Evolutionary conservation across 2,329 filamentous ascomycete genomes (phyloP).

Genomic region (Lasiodiplodia theobromae): DNA sequence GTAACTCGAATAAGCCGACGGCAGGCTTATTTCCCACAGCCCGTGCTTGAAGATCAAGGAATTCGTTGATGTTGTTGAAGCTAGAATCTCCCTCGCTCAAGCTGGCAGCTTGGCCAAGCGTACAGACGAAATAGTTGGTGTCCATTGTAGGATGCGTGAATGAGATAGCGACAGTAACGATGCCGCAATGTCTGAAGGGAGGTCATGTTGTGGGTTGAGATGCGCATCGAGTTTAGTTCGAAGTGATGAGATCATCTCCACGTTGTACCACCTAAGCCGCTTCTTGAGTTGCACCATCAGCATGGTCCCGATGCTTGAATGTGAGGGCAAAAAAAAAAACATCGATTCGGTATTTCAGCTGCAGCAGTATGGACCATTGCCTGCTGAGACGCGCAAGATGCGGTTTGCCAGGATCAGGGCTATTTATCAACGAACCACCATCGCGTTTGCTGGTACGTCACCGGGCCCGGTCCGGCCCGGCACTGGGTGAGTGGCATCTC

Average conservation of each 20-base stretch:
- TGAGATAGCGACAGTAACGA: neutral
- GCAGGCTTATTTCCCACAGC: constrained; percentile 52
- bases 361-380: neutral
- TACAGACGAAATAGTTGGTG: constrained; percentile 67
- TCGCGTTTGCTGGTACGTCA: neutral
- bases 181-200: neutral
- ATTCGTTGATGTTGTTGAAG: constrained; percentile 35
- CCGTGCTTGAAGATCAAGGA: constrained; percentile 51
- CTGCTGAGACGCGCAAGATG: neutral
- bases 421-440: neutral
- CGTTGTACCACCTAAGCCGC: neutral
- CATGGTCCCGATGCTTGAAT: neutral
- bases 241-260: neutral
- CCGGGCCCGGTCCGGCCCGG: neutral
- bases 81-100: constrained; percentile 40
- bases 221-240: neutral
- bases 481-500: neutral
- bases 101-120: constrained; percentile 61
- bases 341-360: neutral
- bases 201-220: neutral
- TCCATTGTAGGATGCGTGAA: constrained; percentile 1
- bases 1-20: constrained; percentile 57
- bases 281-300: neutral
- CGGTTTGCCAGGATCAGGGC: neutral
- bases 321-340: too few species aligned